Evolutionary conservation across 352 stramenopile genomes (phyloP).

Genomic region (Paralagenidium karlingii): DNA sequence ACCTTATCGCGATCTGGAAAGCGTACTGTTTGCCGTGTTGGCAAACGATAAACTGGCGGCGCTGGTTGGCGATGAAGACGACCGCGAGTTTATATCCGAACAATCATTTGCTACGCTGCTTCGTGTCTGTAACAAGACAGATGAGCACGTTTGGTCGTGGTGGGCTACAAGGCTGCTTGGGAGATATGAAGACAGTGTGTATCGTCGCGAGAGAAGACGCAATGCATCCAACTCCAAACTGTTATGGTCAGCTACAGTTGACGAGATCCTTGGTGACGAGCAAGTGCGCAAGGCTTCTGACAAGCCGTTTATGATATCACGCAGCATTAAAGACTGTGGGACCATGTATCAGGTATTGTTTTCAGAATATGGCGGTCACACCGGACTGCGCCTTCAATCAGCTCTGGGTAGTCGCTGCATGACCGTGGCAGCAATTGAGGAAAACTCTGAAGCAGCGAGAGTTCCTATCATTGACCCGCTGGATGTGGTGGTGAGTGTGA

Average conservation of each 20-base stretch:
- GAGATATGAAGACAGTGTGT: slow-evolving; percentile 25
- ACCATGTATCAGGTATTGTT: slow-evolving; percentile 48
- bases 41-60: slow-evolving; percentile 32
- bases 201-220: too few species aligned
- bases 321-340: slow-evolving; percentile 46
- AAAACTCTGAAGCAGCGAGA: slow-evolving; percentile 21
- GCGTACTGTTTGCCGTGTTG: slow-evolving; percentile 30
- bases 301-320: slow-evolving; percentile 23
- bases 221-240: too few species aligned
- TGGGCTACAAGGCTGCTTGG: slow-evolving; percentile 30
- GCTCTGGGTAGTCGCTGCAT: slow-evolving; percentile 41
- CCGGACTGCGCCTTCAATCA: slow-evolving; percentile 28
- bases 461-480: slow-evolving; percentile 31
- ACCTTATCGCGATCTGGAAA: slow-evolving; percentile 11
- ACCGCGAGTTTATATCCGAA: slow-evolving; percentile 22
- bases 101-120: slow-evolving; percentile 34
- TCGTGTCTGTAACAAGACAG: too few species aligned
- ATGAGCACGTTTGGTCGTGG: slow-evolving; percentile 18
- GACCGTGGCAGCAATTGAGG: slow-evolving; percentile 20
- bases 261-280: too few species aligned
- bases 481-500: slow-evolving; percentile 34
- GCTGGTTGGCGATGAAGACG: slow-evolving; percentile 16
- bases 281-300: too few species aligned
- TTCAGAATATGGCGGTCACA: slow-evolving; percentile 18
- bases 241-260: too few species aligned